phyloP scores from a whole-genome alignment of 805 yeast genomes.

The Cyberlindnera mycetangii region DNA sequence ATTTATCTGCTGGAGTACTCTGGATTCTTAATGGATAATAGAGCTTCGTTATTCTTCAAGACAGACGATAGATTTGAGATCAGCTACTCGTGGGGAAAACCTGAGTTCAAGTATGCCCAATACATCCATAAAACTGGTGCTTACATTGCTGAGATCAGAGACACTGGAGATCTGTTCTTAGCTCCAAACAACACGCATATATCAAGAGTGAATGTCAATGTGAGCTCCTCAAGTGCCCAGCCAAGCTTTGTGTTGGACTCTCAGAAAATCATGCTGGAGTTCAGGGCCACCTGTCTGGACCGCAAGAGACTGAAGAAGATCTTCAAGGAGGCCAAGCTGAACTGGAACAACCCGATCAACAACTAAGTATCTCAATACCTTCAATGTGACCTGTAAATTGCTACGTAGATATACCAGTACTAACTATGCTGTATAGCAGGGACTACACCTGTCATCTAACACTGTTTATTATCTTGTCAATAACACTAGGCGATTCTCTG shows the following conservation, averaged over 20 bases:
- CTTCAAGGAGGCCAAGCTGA: slow-evolving; percentile 56
- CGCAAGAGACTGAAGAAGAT: slow-evolving; percentile 44
- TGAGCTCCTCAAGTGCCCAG: slow-evolving; percentile 29
- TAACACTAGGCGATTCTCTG: slow-evolving; percentile 55
- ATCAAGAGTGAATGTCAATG: slow-evolving; percentile 58
- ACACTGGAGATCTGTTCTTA: slow-evolving; percentile 70
- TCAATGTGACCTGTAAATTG: no score
- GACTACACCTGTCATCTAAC: no score
- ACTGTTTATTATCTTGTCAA: no score
- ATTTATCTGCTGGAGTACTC: slow-evolving; percentile 62
- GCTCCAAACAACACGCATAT: slow-evolving; percentile 88
- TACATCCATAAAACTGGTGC: slow-evolving; percentile 89
- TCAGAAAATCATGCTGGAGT: slow-evolving; percentile 68
- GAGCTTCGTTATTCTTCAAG: slow-evolving; percentile 65
- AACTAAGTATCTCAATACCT: neutral
- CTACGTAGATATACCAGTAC: no score
- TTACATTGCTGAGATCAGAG: slow-evolving; percentile 82
- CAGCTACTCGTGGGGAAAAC: slow-evolving; percentile 87
- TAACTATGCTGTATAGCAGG: no score
- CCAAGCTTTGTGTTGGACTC: slow-evolving; percentile 52
- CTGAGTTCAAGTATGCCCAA: slow-evolving; percentile 78
- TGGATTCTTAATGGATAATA: slow-evolving; percentile 79
- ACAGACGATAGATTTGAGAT: slow-evolving; percentile 57
- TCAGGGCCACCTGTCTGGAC: slow-evolving; percentile 59
- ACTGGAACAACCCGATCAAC: slow-evolving; percentile 30